phyloP scores from a whole-genome alignment of 192 early-diverging fungal genomes.

The Helicostylum pulchrum region DNA sequence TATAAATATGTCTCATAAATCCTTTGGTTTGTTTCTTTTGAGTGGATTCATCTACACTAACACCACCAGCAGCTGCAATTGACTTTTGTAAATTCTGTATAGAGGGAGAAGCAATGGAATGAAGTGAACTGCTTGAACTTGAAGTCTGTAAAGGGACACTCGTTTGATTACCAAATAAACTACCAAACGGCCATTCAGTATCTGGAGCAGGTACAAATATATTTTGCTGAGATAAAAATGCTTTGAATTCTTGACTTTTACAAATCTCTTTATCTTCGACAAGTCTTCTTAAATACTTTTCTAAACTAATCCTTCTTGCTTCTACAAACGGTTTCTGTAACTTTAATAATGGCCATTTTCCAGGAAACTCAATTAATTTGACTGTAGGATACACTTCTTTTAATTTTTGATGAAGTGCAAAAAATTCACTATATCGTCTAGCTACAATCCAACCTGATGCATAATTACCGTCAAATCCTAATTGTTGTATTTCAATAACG shows the following conservation, averaged over 20 bases:
- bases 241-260: conserved; percentile 55
- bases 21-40: conserved; percentile 26
- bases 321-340: conserved; percentile 69
- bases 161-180: background rate
- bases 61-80: background rate
- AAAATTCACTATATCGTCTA: conserved; percentile 84
- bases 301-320: conserved; percentile 58
- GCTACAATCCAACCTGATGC: conserved; percentile 73
- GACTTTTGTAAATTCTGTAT: conserved; percentile 20
- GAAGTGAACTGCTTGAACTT: background rate
- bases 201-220: conserved; percentile 38
- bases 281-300: conserved; percentile 68
- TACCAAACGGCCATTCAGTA: conserved; percentile 8
- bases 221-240: conserved; percentile 71
- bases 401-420: conserved; percentile 71
- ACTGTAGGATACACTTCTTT: conserved; percentile 56
- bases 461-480: conserved; percentile 45
- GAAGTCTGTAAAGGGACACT: background rate
- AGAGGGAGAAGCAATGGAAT: conserved; percentile 4
- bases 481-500: conserved; percentile 71
- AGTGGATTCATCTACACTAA: background rate
- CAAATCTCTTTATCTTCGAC: conserved; percentile 57
- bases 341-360: conserved; percentile 67
- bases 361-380: conserved; percentile 67
- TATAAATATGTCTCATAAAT: conserved; percentile 65